Percentiles rank a stretch among this genome's conserved stretches.
These are phyloP conservation scores for Usnea hakonensis DNA, from an alignment of 495 filamentous ascomycete genomes.

Conservation along the genomic window DNA sequence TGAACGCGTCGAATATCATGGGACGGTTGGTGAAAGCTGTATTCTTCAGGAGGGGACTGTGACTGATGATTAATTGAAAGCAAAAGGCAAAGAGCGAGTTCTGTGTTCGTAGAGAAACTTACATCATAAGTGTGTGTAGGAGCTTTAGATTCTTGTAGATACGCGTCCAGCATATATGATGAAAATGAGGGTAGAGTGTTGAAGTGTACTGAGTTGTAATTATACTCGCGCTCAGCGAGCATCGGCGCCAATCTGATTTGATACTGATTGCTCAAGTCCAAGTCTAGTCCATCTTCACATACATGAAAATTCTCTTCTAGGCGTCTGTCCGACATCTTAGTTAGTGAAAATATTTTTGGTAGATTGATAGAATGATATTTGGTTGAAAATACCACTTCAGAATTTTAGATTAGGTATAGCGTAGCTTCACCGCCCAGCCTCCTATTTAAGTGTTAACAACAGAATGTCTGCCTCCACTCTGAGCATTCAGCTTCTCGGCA, in stretches of 20 bases:
- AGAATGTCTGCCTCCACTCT: too few relatives aligned
- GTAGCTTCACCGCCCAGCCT: too few relatives aligned
- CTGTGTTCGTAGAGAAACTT: neutral
- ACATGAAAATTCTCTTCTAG: neutral
- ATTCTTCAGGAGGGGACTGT: too few relatives aligned
- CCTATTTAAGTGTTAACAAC: too few relatives aligned
- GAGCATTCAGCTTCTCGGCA: too few relatives aligned
- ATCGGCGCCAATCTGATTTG: neutral
- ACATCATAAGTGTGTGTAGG: neutral
- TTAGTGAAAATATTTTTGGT: too few relatives aligned
- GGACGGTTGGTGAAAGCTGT: neutral
- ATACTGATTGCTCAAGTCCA: too few relatives aligned
- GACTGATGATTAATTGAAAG: too few relatives aligned
- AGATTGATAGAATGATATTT: too few relatives aligned
- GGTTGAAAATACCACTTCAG: too few relatives aligned
- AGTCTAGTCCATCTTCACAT: neutral
- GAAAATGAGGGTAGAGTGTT: neutral
- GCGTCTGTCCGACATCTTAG: neutral
- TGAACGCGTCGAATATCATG: neutral
- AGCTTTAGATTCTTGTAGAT: neutral
- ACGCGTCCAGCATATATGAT: neutral
- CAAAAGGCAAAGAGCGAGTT: neutral
- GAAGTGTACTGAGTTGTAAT: neutral
- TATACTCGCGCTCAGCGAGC: neutral
- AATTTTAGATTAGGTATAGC: too few relatives aligned